Base-by-base conservation (phyloP, 208 protist species). In the Phytomonas sp. region DNA sequence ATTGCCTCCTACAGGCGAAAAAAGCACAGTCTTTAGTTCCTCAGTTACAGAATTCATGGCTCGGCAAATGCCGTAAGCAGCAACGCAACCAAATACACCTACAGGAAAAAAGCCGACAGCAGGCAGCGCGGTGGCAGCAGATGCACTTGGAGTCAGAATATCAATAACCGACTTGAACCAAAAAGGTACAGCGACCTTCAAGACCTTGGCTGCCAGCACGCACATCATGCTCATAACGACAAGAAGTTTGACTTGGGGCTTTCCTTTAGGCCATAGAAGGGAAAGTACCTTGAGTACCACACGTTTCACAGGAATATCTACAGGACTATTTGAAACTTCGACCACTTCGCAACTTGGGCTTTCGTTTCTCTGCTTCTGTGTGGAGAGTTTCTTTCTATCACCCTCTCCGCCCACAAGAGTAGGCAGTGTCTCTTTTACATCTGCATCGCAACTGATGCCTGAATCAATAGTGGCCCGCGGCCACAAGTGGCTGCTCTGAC, bases 91-190 rank as follows among this genome's bases (percentile, higher is more conserved):
- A 77, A 94, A 96, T 29, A 91, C 78, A 30, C 88, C 87, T 4
- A 96, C 46, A 23, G 83, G 77, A 40, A 88, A 79, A 13, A 89
- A 82, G 6, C 85, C 85, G 3, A 80, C 59, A 6, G 66, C 68
- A 13, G 76, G 70, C 30, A 77, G 76, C 4, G 75, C 75, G 26
- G 74, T 70, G 5, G 78, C 76, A 33, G 75, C 65, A 15, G 80
- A 74, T 60, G 77, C 66, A 30, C 60, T 73, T 13, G 85, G 81
- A 20, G 92, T 82, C 23, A 97, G 82, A 15, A 81, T 67, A 66
- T 97, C 92, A 6, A 97, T 81, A 68, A 97, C 87, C 40, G 83
- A 80, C 70, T 93, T 92, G 77, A 97, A 97, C 84, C 83, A 94
- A 79, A 97, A 97, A 30, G 92, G 92, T 29, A 97, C 84, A 13